phyloP scores from a whole-genome alignment of 768 basidiomycete genomes.

The Hericium alpestre region DNA sequence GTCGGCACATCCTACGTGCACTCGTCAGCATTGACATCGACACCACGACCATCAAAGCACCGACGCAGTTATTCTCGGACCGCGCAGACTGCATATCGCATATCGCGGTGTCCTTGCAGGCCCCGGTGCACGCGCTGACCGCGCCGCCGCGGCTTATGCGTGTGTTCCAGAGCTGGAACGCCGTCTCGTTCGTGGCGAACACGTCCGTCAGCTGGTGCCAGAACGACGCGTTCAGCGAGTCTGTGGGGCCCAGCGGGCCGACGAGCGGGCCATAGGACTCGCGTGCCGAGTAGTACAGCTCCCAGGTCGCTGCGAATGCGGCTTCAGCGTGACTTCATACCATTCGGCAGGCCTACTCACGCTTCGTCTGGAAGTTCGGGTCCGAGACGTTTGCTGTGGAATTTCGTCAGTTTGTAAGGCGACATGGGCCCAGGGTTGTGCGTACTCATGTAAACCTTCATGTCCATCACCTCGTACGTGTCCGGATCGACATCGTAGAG shows the following conservation, averaged over 20 bases:
- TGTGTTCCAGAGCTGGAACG: conserved; percentile 36
- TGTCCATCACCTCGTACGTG: conserved; percentile 56
- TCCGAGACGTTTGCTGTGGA: conserved; percentile 27
- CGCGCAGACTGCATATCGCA: conserved; percentile 27
- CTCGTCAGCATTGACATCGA: too few species aligned
- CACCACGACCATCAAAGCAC: too few species aligned
- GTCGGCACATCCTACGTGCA: too few species aligned
- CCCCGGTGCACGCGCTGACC: conserved; percentile 24
- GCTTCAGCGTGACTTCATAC: too few species aligned
- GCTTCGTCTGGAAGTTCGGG: conserved; percentile 34
- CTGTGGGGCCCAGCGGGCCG: conserved; percentile 18
- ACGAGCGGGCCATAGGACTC: not conserved
- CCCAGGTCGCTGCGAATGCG: conserved; percentile 27
- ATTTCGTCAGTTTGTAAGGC: not conserved
- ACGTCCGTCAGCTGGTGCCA: conserved; percentile 53
- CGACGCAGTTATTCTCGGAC: not conserved
- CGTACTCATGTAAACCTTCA: conserved; percentile 38
- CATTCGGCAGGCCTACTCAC: conserved; percentile 19
- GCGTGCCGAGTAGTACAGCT: not conserved
- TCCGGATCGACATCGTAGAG: conserved; percentile 58
- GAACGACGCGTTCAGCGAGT: conserved; percentile 40
- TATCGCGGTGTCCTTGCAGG: conserved; percentile 30
- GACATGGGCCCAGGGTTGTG: too few species aligned
- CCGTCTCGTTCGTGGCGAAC: conserved; percentile 34
- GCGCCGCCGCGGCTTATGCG: conserved; percentile 31